A percentile compares a stretch with the other conserved stretches of the same genome.
These are phyloP conservation scores for Panicum hallii DNA, from an alignment of 202 grass and related monocot genomes.

Conservation along the genomic window DNA sequence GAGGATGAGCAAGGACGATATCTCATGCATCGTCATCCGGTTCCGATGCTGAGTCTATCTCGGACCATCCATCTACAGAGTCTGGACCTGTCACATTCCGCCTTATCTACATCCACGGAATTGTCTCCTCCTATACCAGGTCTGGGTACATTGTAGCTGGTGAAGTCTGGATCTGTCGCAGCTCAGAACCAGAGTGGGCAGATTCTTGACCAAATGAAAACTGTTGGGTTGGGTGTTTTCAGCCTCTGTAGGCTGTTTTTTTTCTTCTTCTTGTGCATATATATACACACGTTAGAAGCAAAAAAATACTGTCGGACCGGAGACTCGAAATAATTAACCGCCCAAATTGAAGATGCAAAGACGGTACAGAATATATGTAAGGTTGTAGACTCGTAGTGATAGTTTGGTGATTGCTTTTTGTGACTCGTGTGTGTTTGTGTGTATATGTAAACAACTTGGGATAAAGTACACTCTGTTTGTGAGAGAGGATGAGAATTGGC, in stretches of 20 bases:
- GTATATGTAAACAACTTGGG: background rate
- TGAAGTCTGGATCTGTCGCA: conserved; percentile 34
- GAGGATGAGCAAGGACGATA: conserved; percentile 83
- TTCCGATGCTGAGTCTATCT: conserved; percentile 59
- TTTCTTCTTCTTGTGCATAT: conserved; percentile 31
- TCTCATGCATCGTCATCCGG: conserved; percentile 84
- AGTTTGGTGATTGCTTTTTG: background rate
- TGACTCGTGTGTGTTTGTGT: background rate
- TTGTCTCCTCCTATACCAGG: background rate
- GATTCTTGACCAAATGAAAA: background rate
- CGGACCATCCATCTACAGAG: background rate
- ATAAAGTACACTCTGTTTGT: background rate
- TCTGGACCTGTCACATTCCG: background rate
- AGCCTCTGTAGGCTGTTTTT: background rate
- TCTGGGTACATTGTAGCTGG: conserved; percentile 34
- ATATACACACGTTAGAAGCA: conserved; percentile 34
- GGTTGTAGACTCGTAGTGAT: conserved; percentile 8
- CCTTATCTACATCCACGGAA: background rate
- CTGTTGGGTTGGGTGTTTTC: conserved; percentile 17
- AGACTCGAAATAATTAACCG: conserved; percentile 28
- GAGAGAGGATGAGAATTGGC: too few relatives aligned
- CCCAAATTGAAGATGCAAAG: background rate
- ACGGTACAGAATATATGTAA: conserved; percentile 31
- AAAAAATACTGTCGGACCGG: background rate
- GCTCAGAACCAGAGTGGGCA: background rate